Evolutionary conservation across 2,329 filamentous ascomycete genomes (phyloP), one percentile per base, ranked within the genome.

Genomic region (Macroventuria anomochaeta): DNA sequence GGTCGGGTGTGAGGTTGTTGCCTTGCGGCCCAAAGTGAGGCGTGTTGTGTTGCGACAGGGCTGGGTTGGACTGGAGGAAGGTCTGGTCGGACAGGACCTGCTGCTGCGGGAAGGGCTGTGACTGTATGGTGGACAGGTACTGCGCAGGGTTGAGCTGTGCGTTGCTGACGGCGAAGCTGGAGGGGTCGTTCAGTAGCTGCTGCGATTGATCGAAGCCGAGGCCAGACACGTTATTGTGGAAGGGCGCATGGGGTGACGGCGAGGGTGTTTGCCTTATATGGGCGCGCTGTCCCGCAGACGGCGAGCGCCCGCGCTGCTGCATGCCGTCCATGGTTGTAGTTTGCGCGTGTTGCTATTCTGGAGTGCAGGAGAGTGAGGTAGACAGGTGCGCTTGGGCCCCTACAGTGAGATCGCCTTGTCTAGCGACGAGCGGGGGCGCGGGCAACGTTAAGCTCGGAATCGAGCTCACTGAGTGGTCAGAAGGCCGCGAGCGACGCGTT

Each of bases 191-290:
- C 40, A 58, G 51, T 20, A 57, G 58, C 47, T 64, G 63, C 49
- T 64, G 64, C 46, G 71, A 76, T 66, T 81, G 78, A 71, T 87
- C 82, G 63, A 87, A 76, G 59, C 76, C 82, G 68, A 88, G 80
- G 69, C 84, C 85, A 46, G 62, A 50, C 23, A 61, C 87, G 79
- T 65, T 81, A 46, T 80, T 79, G 70, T 80, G 77, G 67, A 82
- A 83, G 65, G 79, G 79, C 75, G 76, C 74, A 67, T 73, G 81
- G 72, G 83, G 83, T 70, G 85, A 85, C 65, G 85, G 84, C 66
- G 86, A 88, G 74, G 85, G 85, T 63, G 79, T 83, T 73, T 85
- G 85, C 74, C 83, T 88, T 87, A 89, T 88, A 86, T 85, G 81
- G 78, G 79, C 73, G 71, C 66, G 72, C 64, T 83, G 81, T 60